phyloP scores from a whole-genome alignment of 495 filamentous ascomycete genomes.

The Eremomyces bilateralis region DNA sequence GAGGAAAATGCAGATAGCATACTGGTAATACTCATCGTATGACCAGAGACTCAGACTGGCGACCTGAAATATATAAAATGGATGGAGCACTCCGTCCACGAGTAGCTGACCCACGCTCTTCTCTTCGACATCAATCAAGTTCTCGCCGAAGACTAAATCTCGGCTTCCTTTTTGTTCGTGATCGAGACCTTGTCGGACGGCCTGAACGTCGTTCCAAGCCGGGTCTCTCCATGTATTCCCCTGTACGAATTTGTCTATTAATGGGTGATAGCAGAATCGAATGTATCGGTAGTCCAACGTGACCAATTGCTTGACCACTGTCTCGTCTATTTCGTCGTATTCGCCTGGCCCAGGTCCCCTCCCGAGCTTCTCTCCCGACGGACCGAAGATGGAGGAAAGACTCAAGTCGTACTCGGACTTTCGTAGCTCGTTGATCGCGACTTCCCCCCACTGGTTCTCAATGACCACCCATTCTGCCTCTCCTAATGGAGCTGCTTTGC shows the following conservation, averaged over 20 bases:
- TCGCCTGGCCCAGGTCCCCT: neutral
- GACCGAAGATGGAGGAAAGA: constrained; percentile 72
- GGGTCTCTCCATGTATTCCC: constrained; percentile 87
- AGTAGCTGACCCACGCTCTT: constrained; percentile 67
- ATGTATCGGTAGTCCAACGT: constrained; percentile 84
- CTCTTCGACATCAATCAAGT: constrained; percentile 76
- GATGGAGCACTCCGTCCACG: constrained; percentile 88
- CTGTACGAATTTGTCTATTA: constrained; percentile 69
- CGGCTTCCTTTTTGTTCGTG: constrained; percentile 71
- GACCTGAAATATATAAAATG: constrained; percentile 96
- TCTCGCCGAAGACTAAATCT: constrained; percentile 69
- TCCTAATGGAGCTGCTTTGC: constrained; percentile 38
- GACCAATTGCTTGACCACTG: constrained; percentile 44
- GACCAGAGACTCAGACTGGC: constrained; percentile 92
- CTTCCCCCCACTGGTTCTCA: constrained; percentile 89
- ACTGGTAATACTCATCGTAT: constrained; percentile 89
- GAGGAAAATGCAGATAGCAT: constrained; percentile 84
- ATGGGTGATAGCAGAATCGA: constrained; percentile 72
- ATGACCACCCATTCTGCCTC: constrained; percentile 80
- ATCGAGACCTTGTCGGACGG: constrained; percentile 66
- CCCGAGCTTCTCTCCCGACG: constrained; percentile 28
- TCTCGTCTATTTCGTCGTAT: constrained; percentile 72
- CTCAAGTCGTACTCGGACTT: constrained; percentile 51
- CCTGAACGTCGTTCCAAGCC: constrained; percentile 54
- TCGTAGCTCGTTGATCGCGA: constrained; percentile 44